These are phyloP conservation scores for Dacryopinax spathularia DNA, from an alignment of 768 basidiomycete genomes.

Conservation along the genomic window DNA sequence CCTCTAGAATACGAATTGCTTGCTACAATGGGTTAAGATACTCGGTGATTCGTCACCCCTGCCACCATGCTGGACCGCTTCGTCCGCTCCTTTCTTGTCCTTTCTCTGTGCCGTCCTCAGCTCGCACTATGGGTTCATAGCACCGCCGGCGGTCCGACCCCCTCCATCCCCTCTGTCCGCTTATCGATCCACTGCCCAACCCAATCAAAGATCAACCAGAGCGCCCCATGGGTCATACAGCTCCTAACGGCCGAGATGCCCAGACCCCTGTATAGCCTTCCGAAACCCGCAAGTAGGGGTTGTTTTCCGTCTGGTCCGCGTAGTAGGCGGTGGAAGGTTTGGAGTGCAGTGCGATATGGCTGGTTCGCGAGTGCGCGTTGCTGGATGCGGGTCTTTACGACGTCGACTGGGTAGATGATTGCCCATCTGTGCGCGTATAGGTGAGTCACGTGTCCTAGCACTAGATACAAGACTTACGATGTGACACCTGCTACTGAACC, in stretches of 20 bases:
- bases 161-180: neutral
- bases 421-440: slow-evolving; percentile 34
- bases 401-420: slow-evolving; percentile 85
- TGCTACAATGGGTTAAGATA: too few species aligned
- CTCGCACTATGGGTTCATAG: too few species aligned
- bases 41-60: too few species aligned
- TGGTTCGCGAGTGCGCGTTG: slow-evolving; percentile 77
- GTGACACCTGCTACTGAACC: slow-evolving; percentile 77
- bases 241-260: slow-evolving; percentile 87
- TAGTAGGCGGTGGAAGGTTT: slow-evolving; percentile 64
- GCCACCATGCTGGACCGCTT: neutral
- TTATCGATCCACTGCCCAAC: slow-evolving; percentile 22
- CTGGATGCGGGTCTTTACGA: slow-evolving; percentile 93
- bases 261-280: slow-evolving; percentile 81
- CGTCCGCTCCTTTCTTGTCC: neutral
- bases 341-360: slow-evolving; percentile 50
- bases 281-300: slow-evolving; percentile 52
- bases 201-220: slow-evolving; percentile 83
- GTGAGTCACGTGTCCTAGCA: neutral
- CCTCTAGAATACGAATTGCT: too few species aligned
- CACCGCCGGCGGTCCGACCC: neutral
- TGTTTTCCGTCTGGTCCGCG: slow-evolving; percentile 69
- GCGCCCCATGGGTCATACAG: slow-evolving; percentile 81
- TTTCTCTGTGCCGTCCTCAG: too few species aligned
- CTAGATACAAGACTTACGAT: slow-evolving; percentile 10